phyloP scores from a whole-genome alignment of 164 flowering plant species.

The Vitis riparia region DNA sequence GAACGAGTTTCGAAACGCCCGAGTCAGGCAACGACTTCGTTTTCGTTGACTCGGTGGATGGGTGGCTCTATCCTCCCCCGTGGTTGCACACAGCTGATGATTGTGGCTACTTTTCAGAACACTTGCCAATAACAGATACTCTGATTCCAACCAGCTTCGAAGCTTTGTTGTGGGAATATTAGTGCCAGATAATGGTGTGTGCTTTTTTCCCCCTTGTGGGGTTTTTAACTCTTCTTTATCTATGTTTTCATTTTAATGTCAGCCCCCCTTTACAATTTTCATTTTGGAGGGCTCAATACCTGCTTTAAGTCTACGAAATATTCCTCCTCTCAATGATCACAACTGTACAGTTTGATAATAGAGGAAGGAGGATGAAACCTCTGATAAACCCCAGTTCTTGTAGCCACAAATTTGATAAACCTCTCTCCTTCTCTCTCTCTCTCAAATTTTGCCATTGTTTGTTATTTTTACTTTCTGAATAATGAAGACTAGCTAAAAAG shows the following conservation, averaged over 20 bases:
- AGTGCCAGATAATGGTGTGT: background rate
- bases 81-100: constrained; percentile 17
- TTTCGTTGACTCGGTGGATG: constrained; percentile 30
- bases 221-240: background rate
- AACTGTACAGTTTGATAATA: too few species aligned
- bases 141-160: constrained; percentile 22
- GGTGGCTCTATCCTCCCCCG: constrained; percentile 23
- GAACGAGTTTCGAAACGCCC: constrained; percentile 30
- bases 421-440: too few species aligned
- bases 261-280: background rate
- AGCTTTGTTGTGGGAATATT: constrained; percentile 41
- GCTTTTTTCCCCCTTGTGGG: background rate
- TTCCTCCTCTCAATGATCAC: too few species aligned
- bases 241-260: background rate
- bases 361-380: too few species aligned
- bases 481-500: too few species aligned
- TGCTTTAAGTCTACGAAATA: too few species aligned
- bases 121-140: constrained; percentile 20
- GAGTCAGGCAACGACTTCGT: constrained; percentile 26
- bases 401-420: too few species aligned
- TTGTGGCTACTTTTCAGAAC: constrained; percentile 16
- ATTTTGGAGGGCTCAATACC: background rate
- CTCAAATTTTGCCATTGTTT: too few species aligned
- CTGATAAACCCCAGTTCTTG: too few species aligned
- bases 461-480: too few species aligned